Base-by-base conservation (phyloP, 805 yeast genomes). In the Jamesozyma spencerorum region DNA sequence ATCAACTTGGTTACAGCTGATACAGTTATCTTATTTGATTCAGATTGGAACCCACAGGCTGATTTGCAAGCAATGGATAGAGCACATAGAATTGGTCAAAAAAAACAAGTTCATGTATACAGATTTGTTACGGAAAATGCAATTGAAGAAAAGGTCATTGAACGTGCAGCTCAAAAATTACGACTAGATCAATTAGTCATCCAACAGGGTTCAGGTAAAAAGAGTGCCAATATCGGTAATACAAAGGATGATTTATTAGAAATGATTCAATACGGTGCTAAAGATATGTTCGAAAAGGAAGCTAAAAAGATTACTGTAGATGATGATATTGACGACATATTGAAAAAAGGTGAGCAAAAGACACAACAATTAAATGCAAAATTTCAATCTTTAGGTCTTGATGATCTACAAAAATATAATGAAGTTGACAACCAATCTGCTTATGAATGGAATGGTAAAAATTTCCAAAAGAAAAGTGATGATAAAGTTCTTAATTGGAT, bases 31-130 rank as follows among this genome's bases (percentile, higher is more conserved):
- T 62, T 88, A 20, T 90, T 77, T 57, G 97, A 88, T 61, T 83
- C 94, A 0, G 97, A 88, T 65, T 88, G 97, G 97, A 88, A 88
- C 57, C 97, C 97, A 2, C 97, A 88, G 58, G 97, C 96, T 0
- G 97, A 88, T 69, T 69, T 88, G 53, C 97, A 88, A 65, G 97
- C 97, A 1, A 88, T 88, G 97, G 97, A 90, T 61, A 75, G 97
- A 57, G 97, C 97, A 1, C 97, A 88, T 58, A 78, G 97, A 69
- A 88, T 88, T 57, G 97, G 97, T 15, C 97, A 88, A 61, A 90
- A 85, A 59, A 90, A 90, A 57, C 98, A 90, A 65, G 98, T 90
- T 7, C 74, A 79, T 51, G 97, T 90, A 15, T 90, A 74, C 60
- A 69, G 98, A 49, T 85, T 90, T 64, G 94, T 90, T 20, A 90